Evolutionary conservation across 1,284 basidiomycete genomes (phyloP).

Genomic region (Phellinidium pouzarii): DNA sequence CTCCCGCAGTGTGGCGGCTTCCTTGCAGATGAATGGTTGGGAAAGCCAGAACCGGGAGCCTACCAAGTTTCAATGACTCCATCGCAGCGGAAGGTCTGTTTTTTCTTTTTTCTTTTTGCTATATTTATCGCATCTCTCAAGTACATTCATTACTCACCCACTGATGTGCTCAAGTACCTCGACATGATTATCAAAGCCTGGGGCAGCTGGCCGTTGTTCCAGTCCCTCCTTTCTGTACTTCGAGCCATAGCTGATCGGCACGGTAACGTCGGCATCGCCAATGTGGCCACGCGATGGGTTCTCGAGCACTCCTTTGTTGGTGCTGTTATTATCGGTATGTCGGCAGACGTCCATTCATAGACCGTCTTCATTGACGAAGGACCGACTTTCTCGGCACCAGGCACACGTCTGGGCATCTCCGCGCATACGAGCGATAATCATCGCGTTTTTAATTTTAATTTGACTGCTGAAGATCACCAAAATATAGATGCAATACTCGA

Average conservation of each 20-base stretch:
- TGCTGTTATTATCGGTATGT: conserved; percentile 69
- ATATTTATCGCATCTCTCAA: background rate
- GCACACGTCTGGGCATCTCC: conserved; percentile 67
- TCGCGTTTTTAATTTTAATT: conserved; percentile 49
- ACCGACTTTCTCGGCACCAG: conserved; percentile 30
- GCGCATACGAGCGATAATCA: conserved; percentile 67
- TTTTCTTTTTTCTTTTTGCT: background rate
- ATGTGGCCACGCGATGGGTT: conserved; percentile 75
- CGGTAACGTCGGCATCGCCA: conserved; percentile 62
- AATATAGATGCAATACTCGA: conserved; percentile 57
- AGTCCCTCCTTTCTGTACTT: conserved; percentile 52
- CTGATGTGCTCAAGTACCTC: conserved; percentile 50
- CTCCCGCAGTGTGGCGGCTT: conserved; percentile 69
- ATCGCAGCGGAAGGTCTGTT: conserved; percentile 69
- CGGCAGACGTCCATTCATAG: background rate
- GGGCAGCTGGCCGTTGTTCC: conserved; percentile 73
- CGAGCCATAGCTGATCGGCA: conserved; percentile 62
- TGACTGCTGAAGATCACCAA: conserved; percentile 49
- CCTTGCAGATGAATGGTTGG: conserved; percentile 69
- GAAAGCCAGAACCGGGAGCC: conserved; percentile 58
- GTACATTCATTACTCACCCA: background rate
- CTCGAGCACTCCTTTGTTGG: conserved; percentile 73
- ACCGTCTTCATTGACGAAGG: background rate
- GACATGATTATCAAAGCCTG: conserved; percentile 74
- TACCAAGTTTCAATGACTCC: conserved; percentile 63